Evolutionary conservation across 306 rosid genomes (phyloP).

Genomic region (Mucuna pruriens): DNA sequence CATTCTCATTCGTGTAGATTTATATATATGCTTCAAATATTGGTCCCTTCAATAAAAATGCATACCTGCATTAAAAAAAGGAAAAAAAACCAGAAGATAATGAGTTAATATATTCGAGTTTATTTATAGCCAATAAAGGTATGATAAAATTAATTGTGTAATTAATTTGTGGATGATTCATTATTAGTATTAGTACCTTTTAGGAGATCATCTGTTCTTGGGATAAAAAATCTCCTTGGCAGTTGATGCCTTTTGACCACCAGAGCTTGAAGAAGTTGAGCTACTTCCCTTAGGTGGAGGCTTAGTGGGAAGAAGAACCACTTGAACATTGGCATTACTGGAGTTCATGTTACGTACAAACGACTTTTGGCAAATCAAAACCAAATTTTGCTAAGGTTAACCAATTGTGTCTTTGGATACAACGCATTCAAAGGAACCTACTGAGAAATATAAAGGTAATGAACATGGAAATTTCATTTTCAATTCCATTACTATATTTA

Average conservation of each 20-base stretch:
- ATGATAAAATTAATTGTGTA: background rate
- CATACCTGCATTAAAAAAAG: background rate
- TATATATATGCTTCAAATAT: background rate
- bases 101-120: background rate
- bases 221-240: conserved; percentile 3
- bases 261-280: background rate
- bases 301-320: background rate
- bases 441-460: background rate
- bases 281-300: background rate
- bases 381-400: background rate
- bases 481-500: background rate
- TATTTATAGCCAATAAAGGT: background rate
- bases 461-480: background rate
- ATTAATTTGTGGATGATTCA: background rate
- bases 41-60: background rate
- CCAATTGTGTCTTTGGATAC: background rate
- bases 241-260: conserved; percentile 5
- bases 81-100: background rate
- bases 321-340: background rate
- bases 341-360: background rate
- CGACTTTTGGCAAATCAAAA: background rate
- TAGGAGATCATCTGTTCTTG: background rate
- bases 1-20: background rate
- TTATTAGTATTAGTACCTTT: background rate
- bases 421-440: background rate